phyloP scores from a whole-genome alignment of 106 monocot species.

The Dioscorea dumetorum region DNA sequence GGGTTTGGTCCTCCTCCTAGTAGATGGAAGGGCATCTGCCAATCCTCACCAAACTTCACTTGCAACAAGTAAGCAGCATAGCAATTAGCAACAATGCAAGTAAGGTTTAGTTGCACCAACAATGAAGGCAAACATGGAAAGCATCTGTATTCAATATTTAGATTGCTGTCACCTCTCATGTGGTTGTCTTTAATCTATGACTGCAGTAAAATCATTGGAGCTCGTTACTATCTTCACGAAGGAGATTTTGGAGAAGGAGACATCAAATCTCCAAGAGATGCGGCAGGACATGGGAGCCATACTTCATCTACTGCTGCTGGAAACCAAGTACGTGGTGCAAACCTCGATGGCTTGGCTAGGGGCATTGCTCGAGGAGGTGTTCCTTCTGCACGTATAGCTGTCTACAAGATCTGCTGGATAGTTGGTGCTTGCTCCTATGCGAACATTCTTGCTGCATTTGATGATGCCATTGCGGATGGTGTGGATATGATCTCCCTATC shows the following conservation, averaged over 20 bases:
- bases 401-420: too few relatives aligned
- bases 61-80: slow-evolving; percentile 32
- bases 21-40: slow-evolving; percentile 33
- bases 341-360: too few relatives aligned
- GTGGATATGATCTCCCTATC: slow-evolving; percentile 7
- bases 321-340: background rate
- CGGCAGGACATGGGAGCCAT: slow-evolving; percentile 9
- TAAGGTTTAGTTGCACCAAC: background rate
- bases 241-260: background rate
- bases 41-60: slow-evolving; percentile 14
- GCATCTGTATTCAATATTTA: too few relatives aligned
- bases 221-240: background rate
- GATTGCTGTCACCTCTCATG: too few relatives aligned
- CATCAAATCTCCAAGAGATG: slow-evolving; percentile 7
- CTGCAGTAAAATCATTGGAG: slow-evolving; percentile 29
- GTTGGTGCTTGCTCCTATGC: background rate
- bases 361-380: background rate
- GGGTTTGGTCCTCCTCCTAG: slow-evolving; percentile 28
- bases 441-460: background rate
- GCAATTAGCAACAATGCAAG: background rate
- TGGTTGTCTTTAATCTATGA: background rate
- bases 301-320: slow-evolving; percentile 10
- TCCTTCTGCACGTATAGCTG: slow-evolving; percentile 1
- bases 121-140: too few relatives aligned
- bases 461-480: slow-evolving; percentile 7